Conservation (phyloP, 2,329 filamentous ascomycete genomes). For the Aureobasidium vineae region DNA sequence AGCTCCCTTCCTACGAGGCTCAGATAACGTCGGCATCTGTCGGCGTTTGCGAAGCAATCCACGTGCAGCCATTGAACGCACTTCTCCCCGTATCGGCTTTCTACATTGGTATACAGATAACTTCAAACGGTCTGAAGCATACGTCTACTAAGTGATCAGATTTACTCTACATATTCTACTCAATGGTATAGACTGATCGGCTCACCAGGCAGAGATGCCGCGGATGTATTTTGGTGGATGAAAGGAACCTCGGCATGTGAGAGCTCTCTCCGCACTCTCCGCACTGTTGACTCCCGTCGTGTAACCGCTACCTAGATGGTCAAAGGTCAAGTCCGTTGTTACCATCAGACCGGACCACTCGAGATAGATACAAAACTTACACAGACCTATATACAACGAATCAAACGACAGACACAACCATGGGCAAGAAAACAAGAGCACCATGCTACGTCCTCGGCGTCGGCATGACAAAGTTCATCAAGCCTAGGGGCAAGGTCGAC, state of each 20-base stretch:
- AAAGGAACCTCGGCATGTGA: slow-evolving; percentile 25
- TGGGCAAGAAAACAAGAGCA: slow-evolving; percentile 45
- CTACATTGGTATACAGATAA: neutral
- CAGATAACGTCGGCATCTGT: neutral
- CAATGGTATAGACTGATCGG: neutral
- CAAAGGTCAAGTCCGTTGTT: neutral
- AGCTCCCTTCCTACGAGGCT: neutral
- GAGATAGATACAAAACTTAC: neutral
- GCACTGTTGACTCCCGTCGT: slow-evolving; percentile 15
- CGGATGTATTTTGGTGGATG: slow-evolving; percentile 6
- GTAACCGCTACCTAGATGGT: slow-evolving; percentile 9
- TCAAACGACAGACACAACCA: neutral
- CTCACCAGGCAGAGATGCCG: slow-evolving; percentile 1
- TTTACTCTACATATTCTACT: neutral
- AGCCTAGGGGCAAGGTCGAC: slow-evolving; percentile 88
- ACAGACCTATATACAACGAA: neutral
- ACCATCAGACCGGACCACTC: neutral
- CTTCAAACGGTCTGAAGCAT: neutral
- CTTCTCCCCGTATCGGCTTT: slow-evolving; percentile 1
- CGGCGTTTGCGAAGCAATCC: neutral
- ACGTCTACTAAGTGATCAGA: neutral
- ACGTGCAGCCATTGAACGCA: neutral
- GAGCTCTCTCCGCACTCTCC: slow-evolving; percentile 25
- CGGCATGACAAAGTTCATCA: slow-evolving; percentile 99
- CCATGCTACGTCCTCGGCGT: slow-evolving; percentile 89